Base-by-base conservation (phyloP, 2,329 filamentous ascomycete genomes). In the Aspergillus alliaceus region DNA sequence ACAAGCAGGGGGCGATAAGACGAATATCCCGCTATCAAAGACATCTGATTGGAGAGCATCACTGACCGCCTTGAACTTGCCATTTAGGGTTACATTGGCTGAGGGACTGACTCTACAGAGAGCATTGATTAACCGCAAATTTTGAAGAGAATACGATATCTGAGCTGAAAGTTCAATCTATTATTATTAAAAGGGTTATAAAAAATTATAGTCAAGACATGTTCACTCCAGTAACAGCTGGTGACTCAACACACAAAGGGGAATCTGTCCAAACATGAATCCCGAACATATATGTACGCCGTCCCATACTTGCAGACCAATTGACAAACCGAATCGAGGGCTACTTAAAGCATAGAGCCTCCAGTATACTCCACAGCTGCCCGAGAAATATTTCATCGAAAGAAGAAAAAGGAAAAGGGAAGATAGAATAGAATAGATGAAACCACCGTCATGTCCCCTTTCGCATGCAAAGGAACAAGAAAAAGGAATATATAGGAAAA, bases 221-320 rank as follows among this genome's bases (percentile, higher is more conserved):
- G 15, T 44, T 22, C 24, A 44, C 14, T 27, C 24, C 25, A n/a
- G 24, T 44, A 44, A n/a, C 24, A 18, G 40, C 24, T 29, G 15
- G 7, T 44, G n/a, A n/a, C 25, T 25, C 25, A 44, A 9, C 40
- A 29, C 25, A 44, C 24, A 40, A 24, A 24, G 22, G 11, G 40
- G 14, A 29, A 44, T 27, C 27, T 44, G 40, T 44, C 24, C 22
- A 27, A 24, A 18, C 20, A 20, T 40, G 37, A 40, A 40, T 20
- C 9, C 18, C 11, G 18, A 44, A 18, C 40, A 46, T 48, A 49
- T 53, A 53, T 57, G 34, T 53, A 53, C 37, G 51, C 49, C 34
- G 34, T 15, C 7, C 18, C 9, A 44, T n/a, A 44, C 6, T 27
- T 27, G 12, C 4, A 27, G 7, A 7, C 15, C 4, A 44, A 27